Evolutionary conservation across 192 early-diverging fungal species (phyloP).

Genomic region (Coemansia aciculifera): DNA sequence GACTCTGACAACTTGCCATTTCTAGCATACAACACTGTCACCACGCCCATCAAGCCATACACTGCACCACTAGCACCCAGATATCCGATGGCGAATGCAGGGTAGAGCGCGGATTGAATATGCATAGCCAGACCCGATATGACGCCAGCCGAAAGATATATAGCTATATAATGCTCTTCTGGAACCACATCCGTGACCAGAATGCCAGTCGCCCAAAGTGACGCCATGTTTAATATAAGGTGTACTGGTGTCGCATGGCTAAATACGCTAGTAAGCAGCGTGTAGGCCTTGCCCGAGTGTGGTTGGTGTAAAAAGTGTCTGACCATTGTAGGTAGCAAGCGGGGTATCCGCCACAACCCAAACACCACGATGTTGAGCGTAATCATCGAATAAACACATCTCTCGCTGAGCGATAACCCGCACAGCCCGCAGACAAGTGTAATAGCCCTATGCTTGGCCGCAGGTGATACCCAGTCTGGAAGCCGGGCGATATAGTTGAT

Average conservation of each 20-base stretch:
- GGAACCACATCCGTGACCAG: slow-evolving; percentile 56
- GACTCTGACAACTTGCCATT: slow-evolving; percentile 61
- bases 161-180: slow-evolving; percentile 71
- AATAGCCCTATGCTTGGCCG: slow-evolving; percentile 25
- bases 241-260: slow-evolving; percentile 73
- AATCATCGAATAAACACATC: slow-evolving; percentile 56
- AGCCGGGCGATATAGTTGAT: slow-evolving; percentile 28
- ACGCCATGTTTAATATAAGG: slow-evolving; percentile 78
- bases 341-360: slow-evolving; percentile 72
- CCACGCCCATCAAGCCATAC: slow-evolving; percentile 65
- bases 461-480: slow-evolving; percentile 36
- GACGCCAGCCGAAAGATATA: slow-evolving; percentile 72
- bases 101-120: slow-evolving; percentile 40
- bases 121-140: slow-evolving; percentile 69
- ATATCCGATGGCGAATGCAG: slow-evolving; percentile 56
- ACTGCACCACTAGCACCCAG: slow-evolving; percentile 84
- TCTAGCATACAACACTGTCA: slow-evolving; percentile 61
- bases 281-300: slow-evolving; percentile 62
- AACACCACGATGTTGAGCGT: slow-evolving; percentile 73
- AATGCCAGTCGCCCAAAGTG: slow-evolving; percentile 65
- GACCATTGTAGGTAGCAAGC: slow-evolving; percentile 68
- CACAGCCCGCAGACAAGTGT: slow-evolving; percentile 21
- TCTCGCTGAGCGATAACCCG: slow-evolving; percentile 12
- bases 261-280: slow-evolving; percentile 77
- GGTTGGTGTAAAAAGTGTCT: slow-evolving; percentile 80